These are phyloP conservation scores for Cymbopogon flexuosus DNA, from an alignment of 202 grass and related monocot genomes.

Conservation along the genomic window DNA sequence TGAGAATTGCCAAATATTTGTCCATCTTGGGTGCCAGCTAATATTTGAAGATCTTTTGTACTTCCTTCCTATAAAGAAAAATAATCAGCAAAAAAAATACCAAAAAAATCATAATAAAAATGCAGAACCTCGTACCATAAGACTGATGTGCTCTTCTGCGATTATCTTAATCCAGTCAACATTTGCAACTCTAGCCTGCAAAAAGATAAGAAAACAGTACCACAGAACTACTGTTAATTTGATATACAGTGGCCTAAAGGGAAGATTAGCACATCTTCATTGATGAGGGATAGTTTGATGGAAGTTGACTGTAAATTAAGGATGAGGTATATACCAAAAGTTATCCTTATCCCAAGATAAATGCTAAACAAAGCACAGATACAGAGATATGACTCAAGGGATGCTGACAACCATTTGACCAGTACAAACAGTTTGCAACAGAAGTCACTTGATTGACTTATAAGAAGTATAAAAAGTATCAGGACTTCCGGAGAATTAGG, in stretches of 20 bases:
- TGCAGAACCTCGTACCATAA: slow-evolving; percentile 61
- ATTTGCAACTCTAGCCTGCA: slow-evolving; percentile 82
- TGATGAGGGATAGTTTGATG: not conserved
- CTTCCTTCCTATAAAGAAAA: slow-evolving; percentile 70
- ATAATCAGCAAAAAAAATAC: not conserved
- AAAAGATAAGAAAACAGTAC: slow-evolving; percentile 7
- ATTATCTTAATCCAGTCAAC: slow-evolving; percentile 91
- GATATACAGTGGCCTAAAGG: not conserved
- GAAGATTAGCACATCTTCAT: slow-evolving; percentile 3
- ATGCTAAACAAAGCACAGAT: slow-evolving; percentile 8
- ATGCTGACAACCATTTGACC: not conserved
- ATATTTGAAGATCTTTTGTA: slow-evolving; percentile 69
- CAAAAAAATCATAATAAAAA: slow-evolving; percentile 12
- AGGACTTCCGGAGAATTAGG: not conserved
- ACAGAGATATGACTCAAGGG: not conserved
- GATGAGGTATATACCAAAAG: slow-evolving; percentile 1
- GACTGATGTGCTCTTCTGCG: slow-evolving; percentile 68
- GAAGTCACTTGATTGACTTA: slow-evolving; percentile 7
- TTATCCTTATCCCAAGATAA: slow-evolving; percentile 24
- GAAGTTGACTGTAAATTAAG: slow-evolving; percentile 1
- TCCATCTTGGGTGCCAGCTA: slow-evolving; percentile 80
- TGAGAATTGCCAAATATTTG: slow-evolving; percentile 73
- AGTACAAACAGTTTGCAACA: slow-evolving; percentile 29
- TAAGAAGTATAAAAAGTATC: slow-evolving; percentile 15
- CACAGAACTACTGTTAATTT: not conserved